Percentiles rank a stretch among this genome's conserved stretches.
These are phyloP conservation scores for Annulohypoxylon bovei DNA, from an alignment of 495 filamentous ascomycete species.

Conservation along the genomic window DNA sequence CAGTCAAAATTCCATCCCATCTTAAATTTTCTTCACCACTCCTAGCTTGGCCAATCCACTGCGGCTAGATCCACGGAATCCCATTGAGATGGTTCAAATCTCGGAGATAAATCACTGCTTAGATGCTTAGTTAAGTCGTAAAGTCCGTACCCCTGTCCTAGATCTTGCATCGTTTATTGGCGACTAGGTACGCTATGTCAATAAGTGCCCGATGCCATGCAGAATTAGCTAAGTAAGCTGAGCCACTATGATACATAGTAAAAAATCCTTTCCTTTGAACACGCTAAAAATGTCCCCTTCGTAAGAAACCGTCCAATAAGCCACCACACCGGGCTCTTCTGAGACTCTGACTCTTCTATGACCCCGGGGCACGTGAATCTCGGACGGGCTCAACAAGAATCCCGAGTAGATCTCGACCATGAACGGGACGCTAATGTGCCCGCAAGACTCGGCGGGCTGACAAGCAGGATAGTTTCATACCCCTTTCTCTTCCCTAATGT, in stretches of 20 bases:
- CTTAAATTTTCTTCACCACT: background rate
- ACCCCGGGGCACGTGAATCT: background rate
- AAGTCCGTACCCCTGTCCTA: too few relatives aligned
- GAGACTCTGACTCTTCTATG: background rate
- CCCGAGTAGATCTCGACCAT: too few relatives aligned
- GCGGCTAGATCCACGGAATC: background rate
- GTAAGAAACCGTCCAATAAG: background rate
- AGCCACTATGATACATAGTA: too few relatives aligned
- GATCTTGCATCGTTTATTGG: background rate
- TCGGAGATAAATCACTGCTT: conserved; percentile 3
- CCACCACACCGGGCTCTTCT: background rate
- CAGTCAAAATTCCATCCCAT: background rate
- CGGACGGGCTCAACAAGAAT: conserved; percentile 2
- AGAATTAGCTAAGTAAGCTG: background rate
- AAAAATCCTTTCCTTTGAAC: background rate
- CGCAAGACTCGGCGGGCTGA: background rate
- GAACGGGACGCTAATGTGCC: background rate
- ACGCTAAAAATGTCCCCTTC: background rate
- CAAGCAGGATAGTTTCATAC: background rate
- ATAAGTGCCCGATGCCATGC: too few relatives aligned
- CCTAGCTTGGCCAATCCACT: background rate
- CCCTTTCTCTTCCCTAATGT: background rate
- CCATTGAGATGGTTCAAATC: background rate
- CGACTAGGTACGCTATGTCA: background rate
- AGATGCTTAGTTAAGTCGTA: background rate